Evolutionary conservation across 192 early-diverging fungal genomes (phyloP), one percentile per base, ranked within the genome.

Genomic region (Dissophora ornata): DNA sequence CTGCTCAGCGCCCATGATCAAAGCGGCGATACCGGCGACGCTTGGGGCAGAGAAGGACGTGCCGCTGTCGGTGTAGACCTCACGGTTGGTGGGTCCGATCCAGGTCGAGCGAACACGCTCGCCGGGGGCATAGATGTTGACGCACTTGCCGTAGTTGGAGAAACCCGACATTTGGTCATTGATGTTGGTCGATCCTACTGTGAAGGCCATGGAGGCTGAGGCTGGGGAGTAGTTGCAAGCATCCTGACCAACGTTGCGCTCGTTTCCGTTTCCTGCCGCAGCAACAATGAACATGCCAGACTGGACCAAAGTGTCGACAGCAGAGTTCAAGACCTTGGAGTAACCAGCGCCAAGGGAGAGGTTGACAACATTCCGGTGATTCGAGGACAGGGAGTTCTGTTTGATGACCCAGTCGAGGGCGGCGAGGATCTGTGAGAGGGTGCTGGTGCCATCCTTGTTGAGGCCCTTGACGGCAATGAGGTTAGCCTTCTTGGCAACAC

Each of bases 401-500:
- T 69, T 69, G 58, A 70, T 60, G 18, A 82, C 69, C 67, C 71
- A 83, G 33, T 84, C 69, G 18, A 85, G 51, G 3, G 77, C 82
- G 6, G 75, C 68, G 19, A 85, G 41, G 62, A 85, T 74, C 29
- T 81, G 69, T 19, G 57, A 62, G 12, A 82, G 46, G 22, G 70
- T 66, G 22, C 81, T 78, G 42, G 63, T 69, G 15, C 80, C 84
- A 21, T 78, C 54, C 8, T n/a, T 26, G 62, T 81, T 67, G 21
- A 83, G 59, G n/a, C 78, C 79, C 61, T 93, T 93, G 64, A 95
- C 90, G 21, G 87, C 87, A 57, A 95, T 86, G 29, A 95, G 40
- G 59, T 71, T 88, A 16, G 77, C 86, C 55, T 90, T 89, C 70
- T 95, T 95, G 58, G 93, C 90, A 16, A 95, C 90, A 45, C 93